Percentiles rank a stretch among this genome's conserved stretches.
phyloP scores from a whole-genome alignment of 2,329 filamentous ascomycete species.

The Hymenoscyphus repandus region DNA sequence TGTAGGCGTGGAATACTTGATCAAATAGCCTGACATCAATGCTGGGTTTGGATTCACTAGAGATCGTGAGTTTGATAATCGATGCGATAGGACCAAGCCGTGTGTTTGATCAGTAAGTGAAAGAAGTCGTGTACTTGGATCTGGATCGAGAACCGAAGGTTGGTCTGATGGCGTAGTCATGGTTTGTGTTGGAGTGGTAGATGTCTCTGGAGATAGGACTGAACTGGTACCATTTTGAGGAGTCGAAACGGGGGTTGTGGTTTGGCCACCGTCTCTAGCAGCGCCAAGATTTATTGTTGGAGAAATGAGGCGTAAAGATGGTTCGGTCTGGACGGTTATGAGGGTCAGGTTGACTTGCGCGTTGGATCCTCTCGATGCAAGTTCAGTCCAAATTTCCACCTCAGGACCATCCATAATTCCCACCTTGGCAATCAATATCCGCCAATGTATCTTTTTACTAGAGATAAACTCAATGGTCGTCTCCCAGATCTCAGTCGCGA shows the following conservation, averaged over 20 bases:
- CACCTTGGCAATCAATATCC: constrained; percentile 68
- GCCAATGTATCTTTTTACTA: constrained; percentile 67
- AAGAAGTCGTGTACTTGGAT: constrained; percentile 63
- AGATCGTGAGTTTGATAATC: constrained; percentile 54
- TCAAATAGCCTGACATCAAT: constrained; percentile 59
- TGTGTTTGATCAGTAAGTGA: constrained; percentile 72
- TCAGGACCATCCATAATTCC: constrained; percentile 64
- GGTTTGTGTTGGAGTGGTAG: constrained; percentile 32
- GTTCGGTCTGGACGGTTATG: constrained; percentile 59
- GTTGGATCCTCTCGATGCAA: constrained; percentile 47
- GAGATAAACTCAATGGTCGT: constrained; percentile 70
- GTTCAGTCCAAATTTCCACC: constrained; percentile 51
- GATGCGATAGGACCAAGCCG: constrained; percentile 65
- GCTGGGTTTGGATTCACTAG: constrained; percentile 51
- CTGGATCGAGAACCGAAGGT: constrained; percentile 37
- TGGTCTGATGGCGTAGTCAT: constrained; percentile 29
- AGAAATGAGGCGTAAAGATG: constrained; percentile 58
- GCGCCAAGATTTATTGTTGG: constrained; percentile 44
- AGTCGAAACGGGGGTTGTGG: constrained; percentile 62
- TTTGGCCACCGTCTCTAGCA: constrained; percentile 35
- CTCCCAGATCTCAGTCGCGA: constrained; percentile 74
- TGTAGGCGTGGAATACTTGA: constrained; percentile 56
- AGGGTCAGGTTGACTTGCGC: constrained; percentile 50
- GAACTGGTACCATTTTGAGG: constrained; percentile 44
- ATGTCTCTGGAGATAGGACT: constrained; percentile 52